Evolutionary conservation across 345 rosid genomes (phyloP), one percentile per base, ranked within the genome.

Genomic region (Heritiera littoralis): DNA sequence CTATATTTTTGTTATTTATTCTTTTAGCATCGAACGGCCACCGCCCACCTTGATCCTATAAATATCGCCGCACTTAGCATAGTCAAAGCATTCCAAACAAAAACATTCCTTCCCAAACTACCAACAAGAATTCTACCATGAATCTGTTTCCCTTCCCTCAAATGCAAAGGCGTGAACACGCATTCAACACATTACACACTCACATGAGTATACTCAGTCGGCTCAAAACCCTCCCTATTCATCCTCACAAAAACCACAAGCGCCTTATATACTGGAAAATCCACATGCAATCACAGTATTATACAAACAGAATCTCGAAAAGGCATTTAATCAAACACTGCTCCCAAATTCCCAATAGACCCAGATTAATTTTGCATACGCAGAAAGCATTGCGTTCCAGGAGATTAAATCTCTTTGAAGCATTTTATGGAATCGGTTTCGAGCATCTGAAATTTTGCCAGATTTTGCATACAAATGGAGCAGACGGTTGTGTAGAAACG

Each of bases 361-460:
- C 89, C 87, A 0, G 81, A 80, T 83, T 84, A 23, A 23, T 23
- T 23, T 86, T 1, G 86, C 81, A 55, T 82, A 78, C 30, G 82
- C 77, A 8, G 89, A 85, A 18, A 90, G 92, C 89, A 87, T 79
- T 2, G 92, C 89, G 13, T 90, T 90, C 90, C 88, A 89, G 3
- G 94, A 86, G 79, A 85, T 85, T 18, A 86, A 72, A 40, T 86
- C 92, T 72, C 83, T 81, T 0, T n/a, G 72, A 32, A 84, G 85
- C 92, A 90, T 90, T 86, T 51, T 81, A 69, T 89, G 90, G 71
- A 90, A 90, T 86, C 89, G 83, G 10, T 80, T 55, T 14, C 80
- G 82, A n/a, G 90, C 94, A 6, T 74, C 43, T 8, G 56, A 75
- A 14, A 81, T 14, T 56, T 83, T 77, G 9, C 89, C 89, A 3